Evolutionary conservation across 306 rosid genomes (phyloP).

Genomic region (Sicyos baderoa): DNA sequence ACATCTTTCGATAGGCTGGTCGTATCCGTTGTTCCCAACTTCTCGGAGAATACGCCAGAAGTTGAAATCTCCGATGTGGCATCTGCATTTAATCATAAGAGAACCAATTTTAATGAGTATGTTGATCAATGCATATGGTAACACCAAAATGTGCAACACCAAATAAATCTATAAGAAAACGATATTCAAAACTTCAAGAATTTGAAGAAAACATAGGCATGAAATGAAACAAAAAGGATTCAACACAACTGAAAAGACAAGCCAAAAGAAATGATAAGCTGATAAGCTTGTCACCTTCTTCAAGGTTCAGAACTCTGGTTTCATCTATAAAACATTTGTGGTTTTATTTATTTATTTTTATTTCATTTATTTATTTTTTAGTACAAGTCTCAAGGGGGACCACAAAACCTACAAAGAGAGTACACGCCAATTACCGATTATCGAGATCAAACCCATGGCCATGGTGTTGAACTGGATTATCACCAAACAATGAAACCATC

Average conservation of each 20-base stretch:
- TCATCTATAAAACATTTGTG: not conserved
- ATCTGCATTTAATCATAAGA: constrained; percentile 43
- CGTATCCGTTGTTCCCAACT: constrained; percentile 37
- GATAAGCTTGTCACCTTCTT: too few species aligned
- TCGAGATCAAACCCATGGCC: too few species aligned
- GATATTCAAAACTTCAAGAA: not conserved
- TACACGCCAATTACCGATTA: too few species aligned
- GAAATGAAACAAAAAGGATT: too few species aligned
- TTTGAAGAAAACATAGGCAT: not conserved
- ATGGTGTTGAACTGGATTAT: too few species aligned
- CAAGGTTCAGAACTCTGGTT: too few species aligned
- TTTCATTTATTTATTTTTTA: too few species aligned
- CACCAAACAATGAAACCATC: too few species aligned
- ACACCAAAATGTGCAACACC: not conserved
- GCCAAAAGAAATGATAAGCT: too few species aligned
- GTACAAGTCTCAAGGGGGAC: too few species aligned
- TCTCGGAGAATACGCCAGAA: constrained; percentile 45
- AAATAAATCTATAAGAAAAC: not conserved
- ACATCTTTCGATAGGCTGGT: constrained; percentile 44
- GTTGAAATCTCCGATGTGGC: constrained; percentile 42
- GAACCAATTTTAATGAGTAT: not conserved
- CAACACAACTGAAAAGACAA: not conserved
- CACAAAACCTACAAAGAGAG: too few species aligned
- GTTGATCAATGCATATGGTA: not conserved
- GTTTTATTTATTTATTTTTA: too few species aligned